Evolutionary conservation across 2,329 filamentous ascomycete species (phyloP), one percentile per base, ranked within the genome.

Genomic region (Clonostachys rhizophaga): DNA sequence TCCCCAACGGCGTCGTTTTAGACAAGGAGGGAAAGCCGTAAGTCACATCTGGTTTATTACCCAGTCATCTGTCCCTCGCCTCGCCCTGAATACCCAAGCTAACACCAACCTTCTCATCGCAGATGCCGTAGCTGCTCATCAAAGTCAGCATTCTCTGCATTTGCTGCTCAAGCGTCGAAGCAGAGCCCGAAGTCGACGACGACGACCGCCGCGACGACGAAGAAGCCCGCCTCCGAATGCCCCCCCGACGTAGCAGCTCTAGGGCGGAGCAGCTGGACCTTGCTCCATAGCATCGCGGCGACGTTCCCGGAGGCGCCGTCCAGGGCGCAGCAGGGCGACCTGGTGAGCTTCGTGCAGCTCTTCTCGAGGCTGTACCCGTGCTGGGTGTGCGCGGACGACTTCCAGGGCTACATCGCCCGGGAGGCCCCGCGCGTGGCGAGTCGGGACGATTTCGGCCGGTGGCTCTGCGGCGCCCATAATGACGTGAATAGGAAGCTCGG

Each of bases 341-440:
- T 95, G 56, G 75, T 76, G 47, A 76, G 81, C 45, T 97, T 99
- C 69, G 76, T 99, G 57, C 71, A 74, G 20, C 75, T 91, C 3
- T 95, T 99, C 64, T 84, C 88, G 24, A 87, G 86, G 55, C 69
- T 97, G 17, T 99, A 99, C 62, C 94, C 94, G 5, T 99, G 94
- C 73, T 96, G 91, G 90, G 81, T 87, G 4, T 99, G 94, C 67
- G 94, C 91, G 34, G 87, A 92, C 50, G 92, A 97, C 62, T 96
- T 99, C 65, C 86, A 86, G 64, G 65, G 64, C 1, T 97, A 92
- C 78, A 85, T 97, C 72, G 75, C 74, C 52, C 77, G 78, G 52
- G 87, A 91, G 54, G 79, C 81, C 60, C 84, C 92, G 37, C 65
- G 66, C 51, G 71, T 79, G 9, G 71, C 68, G 37, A 79, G 76